Percentiles rank a stretch among this genome's conserved stretches.
phyloP scores from a whole-genome alignment of 164 flowering plant genomes.

The Piper longum region DNA sequence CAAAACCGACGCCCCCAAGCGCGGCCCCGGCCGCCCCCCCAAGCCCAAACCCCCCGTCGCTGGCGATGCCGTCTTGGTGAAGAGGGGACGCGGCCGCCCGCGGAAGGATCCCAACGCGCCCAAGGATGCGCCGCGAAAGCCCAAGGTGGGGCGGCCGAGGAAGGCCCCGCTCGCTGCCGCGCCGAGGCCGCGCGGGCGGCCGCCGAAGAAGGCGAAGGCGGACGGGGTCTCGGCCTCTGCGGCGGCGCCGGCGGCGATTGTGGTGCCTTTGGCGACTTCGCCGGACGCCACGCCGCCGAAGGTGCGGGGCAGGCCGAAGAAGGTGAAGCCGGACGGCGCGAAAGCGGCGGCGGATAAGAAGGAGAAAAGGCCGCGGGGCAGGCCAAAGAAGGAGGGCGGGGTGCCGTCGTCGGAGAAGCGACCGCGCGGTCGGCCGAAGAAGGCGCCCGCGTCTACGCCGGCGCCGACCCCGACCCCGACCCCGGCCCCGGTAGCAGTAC shows the following conservation, averaged over 20 bases:
- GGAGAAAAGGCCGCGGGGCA: slow-evolving; percentile 3
- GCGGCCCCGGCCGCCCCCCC: background rate
- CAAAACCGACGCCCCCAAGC: background rate
- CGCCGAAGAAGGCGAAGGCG: background rate
- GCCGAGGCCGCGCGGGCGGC: background rate
- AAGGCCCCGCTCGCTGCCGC: background rate
- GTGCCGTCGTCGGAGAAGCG: background rate
- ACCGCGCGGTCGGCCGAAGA: slow-evolving; percentile 5
- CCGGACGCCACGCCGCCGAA: background rate
- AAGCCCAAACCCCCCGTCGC: background rate
- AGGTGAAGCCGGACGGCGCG: background rate
- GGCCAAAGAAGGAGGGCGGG: slow-evolving; percentile 1
- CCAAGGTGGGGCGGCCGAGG: slow-evolving; percentile 2
- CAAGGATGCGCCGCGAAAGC: background rate
- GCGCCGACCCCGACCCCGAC: too few species aligned
- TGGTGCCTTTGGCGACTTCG: background rate
- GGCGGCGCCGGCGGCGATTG: background rate
- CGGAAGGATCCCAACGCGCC: background rate
- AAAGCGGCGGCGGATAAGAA: background rate
- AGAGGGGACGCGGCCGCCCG: slow-evolving; percentile 3
- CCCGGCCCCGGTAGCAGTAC: background rate
- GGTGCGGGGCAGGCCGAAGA: background rate
- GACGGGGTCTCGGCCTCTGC: background rate
- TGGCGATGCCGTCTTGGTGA: background rate
- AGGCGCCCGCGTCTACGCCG: background rate